Evolutionary conservation across 2,329 filamentous ascomycete species (phyloP), one percentile per base, ranked within the genome.

Genomic region (Lecanicillium sp.): DNA sequence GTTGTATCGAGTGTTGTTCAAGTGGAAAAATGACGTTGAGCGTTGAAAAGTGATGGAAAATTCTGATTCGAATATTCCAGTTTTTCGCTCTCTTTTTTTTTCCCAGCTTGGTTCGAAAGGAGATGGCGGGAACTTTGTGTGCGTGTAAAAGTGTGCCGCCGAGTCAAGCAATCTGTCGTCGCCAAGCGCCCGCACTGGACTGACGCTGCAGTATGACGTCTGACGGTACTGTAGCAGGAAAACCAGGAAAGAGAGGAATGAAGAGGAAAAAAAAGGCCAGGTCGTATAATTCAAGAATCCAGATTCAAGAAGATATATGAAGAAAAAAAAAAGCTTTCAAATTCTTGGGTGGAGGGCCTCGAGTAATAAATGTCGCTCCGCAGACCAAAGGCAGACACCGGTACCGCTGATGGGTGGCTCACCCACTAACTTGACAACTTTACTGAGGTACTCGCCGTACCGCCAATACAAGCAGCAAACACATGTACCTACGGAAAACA

Each of bases 151-250:
- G 15, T 11, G 5, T 10, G 27, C 27, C n/a, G 26, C 44, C 24
- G 44, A 47, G 44, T 47, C 44, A n/a, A n/a, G n/a, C n/a, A 47
- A 33, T 33, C 27, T 2, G 44, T 24, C 36, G 35, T 20, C 24
- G 44, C 44, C 44, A 40, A 47, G 44, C 27, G n/a, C n/a, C n/a
- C n/a, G 26, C 20, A 32, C 44, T 47, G 40, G 36, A 26, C 27
- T 30, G 20, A n/a, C 12, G 19, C 39, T 47, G 44, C 44, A 40
- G 26, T 47, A 47, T 47, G 44, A 47, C 44, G 44, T 47, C 32
- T 47, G 44, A 47, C 44, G 44, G 15, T 15, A 21, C 20, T 47
- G 44, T 39, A 40, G 40, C 44, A 40, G 19, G n/a, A 47, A 29
- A 20, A 40, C n/a, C 20, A 15, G 7, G 27, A 24, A 15, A 47